Conservation (phyloP, 257 asterid species). For the Echites panduratus region DNA sequence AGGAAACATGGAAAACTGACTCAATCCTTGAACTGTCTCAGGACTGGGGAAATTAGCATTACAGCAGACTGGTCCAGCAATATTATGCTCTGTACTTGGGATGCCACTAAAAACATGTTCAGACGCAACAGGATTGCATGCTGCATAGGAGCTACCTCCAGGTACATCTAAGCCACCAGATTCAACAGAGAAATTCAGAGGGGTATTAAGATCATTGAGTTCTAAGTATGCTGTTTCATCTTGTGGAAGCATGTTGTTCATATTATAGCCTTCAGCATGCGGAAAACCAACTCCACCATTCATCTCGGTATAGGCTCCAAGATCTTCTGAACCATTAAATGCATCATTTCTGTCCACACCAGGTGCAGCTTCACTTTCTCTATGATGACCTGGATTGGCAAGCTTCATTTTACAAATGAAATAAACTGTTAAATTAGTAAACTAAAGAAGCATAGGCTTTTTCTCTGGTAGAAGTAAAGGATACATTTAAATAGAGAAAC, state of each 20-base stretch:
- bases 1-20: background rate
- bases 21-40: background rate
- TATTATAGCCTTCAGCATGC: slow-evolving; percentile 16
- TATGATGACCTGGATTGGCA: slow-evolving; percentile 20
- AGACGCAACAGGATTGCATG: slow-evolving; percentile 16
- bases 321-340: slow-evolving; percentile 38
- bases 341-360: slow-evolving; percentile 31
- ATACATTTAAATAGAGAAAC: background rate
- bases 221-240: slow-evolving; percentile 46
- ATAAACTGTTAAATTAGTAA: background rate
- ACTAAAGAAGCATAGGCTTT: background rate
- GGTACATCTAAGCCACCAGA: slow-evolving; percentile 18
- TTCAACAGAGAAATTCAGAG: slow-evolving; percentile 33
- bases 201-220: slow-evolving; percentile 49
- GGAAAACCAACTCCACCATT: slow-evolving; percentile 22
- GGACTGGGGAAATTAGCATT: slow-evolving; percentile 2
- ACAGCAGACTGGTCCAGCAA: background rate
- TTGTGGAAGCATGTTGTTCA: slow-evolving; percentile 14
- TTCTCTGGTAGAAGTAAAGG: background rate
- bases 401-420: slow-evolving; percentile 21
- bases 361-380: slow-evolving; percentile 6
- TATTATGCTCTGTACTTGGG: background rate
- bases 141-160: slow-evolving; percentile 18
- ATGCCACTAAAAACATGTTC: slow-evolving; percentile 2
- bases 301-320: slow-evolving; percentile 20